Evolutionary conservation across 352 stramenopile genomes (phyloP).

Genomic region (Globisporangium cylindrosporum): DNA sequence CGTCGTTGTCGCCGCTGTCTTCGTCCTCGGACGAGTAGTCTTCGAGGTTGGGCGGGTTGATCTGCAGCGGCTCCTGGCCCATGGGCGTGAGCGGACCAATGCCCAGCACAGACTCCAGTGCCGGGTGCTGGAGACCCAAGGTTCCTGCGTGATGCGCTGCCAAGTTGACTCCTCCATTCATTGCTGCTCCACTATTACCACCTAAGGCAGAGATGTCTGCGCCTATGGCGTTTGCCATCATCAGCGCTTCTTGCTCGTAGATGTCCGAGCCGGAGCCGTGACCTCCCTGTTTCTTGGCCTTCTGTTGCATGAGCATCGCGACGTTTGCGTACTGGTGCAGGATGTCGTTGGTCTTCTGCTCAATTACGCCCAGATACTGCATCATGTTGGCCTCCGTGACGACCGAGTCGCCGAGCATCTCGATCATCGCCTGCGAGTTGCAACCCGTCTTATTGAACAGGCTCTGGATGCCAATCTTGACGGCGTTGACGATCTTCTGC

Average conservation of each 20-base stretch:
- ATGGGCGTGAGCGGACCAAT: constrained; percentile 85
- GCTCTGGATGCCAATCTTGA: constrained; percentile 83
- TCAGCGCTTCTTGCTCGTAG: constrained; percentile 42
- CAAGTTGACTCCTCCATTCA: constrained; percentile 4
- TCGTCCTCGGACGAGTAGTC: constrained; percentile 94
- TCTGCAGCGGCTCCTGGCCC: constrained; percentile 88
- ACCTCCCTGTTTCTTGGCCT: constrained; percentile 19
- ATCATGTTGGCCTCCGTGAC: constrained; percentile 95
- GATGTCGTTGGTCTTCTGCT: constrained; percentile 93
- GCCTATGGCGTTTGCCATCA: constrained; percentile 24
- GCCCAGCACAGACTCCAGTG: constrained; percentile 74
- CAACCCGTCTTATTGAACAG: constrained; percentile 84
- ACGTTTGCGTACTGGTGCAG: constrained; percentile 83
- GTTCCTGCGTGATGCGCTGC: neutral
- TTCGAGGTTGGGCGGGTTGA: constrained; percentile 92
- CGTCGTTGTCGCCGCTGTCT: constrained; percentile 83
- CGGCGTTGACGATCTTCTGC: constrained; percentile 85
- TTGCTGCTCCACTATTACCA: neutral
- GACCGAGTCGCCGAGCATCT: constrained; percentile 81
- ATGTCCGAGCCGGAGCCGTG: constrained; percentile 17
- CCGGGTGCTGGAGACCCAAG: constrained; percentile 21
- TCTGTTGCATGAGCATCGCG: constrained; percentile 39
- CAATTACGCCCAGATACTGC: constrained; percentile 93
- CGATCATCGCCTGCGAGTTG: constrained; percentile 75
- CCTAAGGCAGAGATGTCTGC: neutral